Evolutionary conservation across 1,284 basidiomycete species (phyloP).

Genomic region (Marasmius tenuissimus): DNA sequence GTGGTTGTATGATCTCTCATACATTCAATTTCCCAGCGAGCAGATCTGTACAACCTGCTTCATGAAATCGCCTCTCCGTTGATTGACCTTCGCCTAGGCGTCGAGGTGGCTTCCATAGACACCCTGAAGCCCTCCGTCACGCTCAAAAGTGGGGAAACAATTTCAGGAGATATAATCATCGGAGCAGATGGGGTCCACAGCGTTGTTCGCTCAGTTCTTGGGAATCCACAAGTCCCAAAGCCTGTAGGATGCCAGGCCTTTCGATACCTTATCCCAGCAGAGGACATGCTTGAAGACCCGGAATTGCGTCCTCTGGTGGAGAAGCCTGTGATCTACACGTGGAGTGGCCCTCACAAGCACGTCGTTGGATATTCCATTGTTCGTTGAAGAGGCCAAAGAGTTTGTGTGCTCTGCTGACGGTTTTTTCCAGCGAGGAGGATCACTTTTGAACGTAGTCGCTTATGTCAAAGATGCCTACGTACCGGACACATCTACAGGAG

Average conservation of each 20-base stretch:
- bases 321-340: constrained; percentile 35
- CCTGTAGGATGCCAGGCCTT: constrained; percentile 61
- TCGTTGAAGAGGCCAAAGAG: constrained; percentile 5
- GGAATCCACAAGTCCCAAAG: constrained; percentile 30
- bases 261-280: constrained; percentile 49
- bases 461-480: background rate
- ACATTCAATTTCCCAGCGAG: constrained; percentile 32
- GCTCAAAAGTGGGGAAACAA: constrained; percentile 39
- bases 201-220: constrained; percentile 41
- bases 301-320: constrained; percentile 41
- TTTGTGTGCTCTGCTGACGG: constrained; percentile 25
- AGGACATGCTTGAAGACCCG: constrained; percentile 45
- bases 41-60: constrained; percentile 49
- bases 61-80: constrained; percentile 39
- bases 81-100: constrained; percentile 37
- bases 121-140: constrained; percentile 33
- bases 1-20: no score
- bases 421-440: constrained; percentile 35
- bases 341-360: constrained; percentile 45
- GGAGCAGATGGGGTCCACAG: constrained; percentile 58
- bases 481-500: background rate
- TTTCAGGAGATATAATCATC: constrained; percentile 46
- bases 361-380: constrained; percentile 43
- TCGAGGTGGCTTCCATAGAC: constrained; percentile 40
- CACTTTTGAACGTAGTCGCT: background rate